phyloP scores from a whole-genome alignment of 164 flowering plant species.

The Magnolia officinalis region DNA sequence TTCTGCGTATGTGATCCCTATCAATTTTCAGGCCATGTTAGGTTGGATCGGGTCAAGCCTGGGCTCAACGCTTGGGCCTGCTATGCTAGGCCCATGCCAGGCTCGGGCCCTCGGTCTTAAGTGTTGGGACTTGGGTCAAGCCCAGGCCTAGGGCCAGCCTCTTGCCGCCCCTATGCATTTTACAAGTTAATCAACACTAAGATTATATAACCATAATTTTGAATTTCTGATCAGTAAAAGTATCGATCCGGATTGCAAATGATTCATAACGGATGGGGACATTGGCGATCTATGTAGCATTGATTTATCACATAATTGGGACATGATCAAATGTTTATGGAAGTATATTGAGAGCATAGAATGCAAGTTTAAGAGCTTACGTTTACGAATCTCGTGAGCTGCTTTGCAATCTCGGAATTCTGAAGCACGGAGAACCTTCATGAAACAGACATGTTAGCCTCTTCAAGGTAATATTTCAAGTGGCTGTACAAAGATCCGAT shows the following conservation, averaged over 20 bases:
- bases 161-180: no score
- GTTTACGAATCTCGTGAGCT: slow-evolving; percentile 51
- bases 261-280: not conserved
- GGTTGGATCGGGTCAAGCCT: not conserved
- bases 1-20: no score
- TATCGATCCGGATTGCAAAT: not conserved
- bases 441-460: slow-evolving; percentile 5
- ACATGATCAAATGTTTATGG: not conserved
- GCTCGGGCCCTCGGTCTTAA: no score
- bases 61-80: no score
- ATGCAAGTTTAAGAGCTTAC: slow-evolving; percentile 38
- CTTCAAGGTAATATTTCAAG: not conserved
- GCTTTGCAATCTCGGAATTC: slow-evolving; percentile 59
- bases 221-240: no score
- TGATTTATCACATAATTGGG: not conserved
- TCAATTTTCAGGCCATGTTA: not conserved
- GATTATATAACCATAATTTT: no score
- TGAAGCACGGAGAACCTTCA: slow-evolving; percentile 58
- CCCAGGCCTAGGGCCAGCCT: no score
- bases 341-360: not conserved
- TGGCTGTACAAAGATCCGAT: not conserved
- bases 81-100: no score
- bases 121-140: no score
- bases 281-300: not conserved
- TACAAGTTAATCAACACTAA: no score